Evolutionary conservation across 2,329 filamentous ascomycete genomes (phyloP).

Genomic region (Alternaria consortialis): DNA sequence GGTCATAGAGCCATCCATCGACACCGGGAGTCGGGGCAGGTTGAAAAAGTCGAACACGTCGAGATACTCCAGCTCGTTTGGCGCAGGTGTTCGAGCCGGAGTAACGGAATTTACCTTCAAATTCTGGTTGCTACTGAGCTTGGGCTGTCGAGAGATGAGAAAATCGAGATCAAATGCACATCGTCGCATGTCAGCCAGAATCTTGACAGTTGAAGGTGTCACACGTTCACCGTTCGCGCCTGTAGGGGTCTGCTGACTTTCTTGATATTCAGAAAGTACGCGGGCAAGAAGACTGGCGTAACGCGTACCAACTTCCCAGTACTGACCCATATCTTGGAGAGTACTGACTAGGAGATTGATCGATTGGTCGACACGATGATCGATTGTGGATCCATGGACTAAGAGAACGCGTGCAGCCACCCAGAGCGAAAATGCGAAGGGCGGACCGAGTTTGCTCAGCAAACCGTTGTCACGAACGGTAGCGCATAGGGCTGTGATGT

Average conservation of each 20-base stretch:
- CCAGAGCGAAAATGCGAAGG: constrained; percentile 93
- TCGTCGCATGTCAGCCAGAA: constrained; percentile 88
- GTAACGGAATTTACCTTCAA: constrained; percentile 51
- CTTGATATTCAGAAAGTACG: constrained; percentile 85
- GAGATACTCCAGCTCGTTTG: constrained; percentile 87
- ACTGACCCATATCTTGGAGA: constrained; percentile 78
- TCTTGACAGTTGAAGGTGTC: constrained; percentile 83
- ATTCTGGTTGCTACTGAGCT: constrained; percentile 47
- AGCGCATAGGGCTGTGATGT: constrained; percentile 76
- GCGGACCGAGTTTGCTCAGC: constrained; percentile 82
- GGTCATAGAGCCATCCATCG: constrained; percentile 41
- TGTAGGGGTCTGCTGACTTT: constrained; percentile 70
- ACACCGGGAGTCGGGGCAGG: constrained; percentile 73
- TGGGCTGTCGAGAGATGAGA: constrained; percentile 82
- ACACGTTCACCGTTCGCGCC: constrained; percentile 72
- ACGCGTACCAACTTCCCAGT: constrained; percentile 85
- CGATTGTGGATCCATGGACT: constrained; percentile 89
- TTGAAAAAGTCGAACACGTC: constrained; percentile 98
- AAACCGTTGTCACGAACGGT: constrained; percentile 79
- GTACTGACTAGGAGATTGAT: constrained; percentile 85
- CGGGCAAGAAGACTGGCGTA: constrained; percentile 82
- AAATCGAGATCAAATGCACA: constrained; percentile 92
- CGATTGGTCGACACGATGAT: constrained; percentile 80
- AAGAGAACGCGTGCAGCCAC: constrained; percentile 86
- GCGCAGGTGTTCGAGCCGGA: constrained; percentile 73